Evolutionary conservation across 2,329 filamentous ascomycete genomes (phyloP), one percentile per base, ranked within the genome.

Genomic region (Alternaria consortialis): DNA sequence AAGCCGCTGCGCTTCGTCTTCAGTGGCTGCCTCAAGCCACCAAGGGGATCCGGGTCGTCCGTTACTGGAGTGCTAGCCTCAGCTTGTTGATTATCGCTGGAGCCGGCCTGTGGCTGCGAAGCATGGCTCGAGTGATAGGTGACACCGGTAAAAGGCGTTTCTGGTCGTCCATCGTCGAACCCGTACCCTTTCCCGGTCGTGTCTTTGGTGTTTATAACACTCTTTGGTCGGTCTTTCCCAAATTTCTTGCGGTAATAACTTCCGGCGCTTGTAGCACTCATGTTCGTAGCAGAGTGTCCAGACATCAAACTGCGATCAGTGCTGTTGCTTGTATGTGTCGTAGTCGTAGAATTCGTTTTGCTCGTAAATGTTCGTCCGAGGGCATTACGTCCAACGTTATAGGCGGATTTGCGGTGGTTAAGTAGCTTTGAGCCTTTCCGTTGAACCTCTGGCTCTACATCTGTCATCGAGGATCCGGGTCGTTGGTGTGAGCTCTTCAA

Each of bases 261-360:
- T 55, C 94, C 95, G 15, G 95, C 95, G 79, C 95, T 98, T 15
- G 95, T 98, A 52, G 93, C 92, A 77, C 94, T 98, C 79, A 97
- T 93, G 12, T 87, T 94, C 52, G 94, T 90, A 0, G 95, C 95
- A 54, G 95, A 98, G 53, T 88, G 86, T 3, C 94, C 95, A 77
- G 94, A 98, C 94, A 97, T 97, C 43, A 99, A 79, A 72, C 92
- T 98, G 70, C 90, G 88, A 69, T 90, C 89, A 15, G 93, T 97
- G 65, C 90, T 92, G 40, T 85, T 87, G 65, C 87, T 91, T 60
- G 83, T 83, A 69, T 86, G 86, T 27, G 58, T 60, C n/a, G 84
- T 84, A 29, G 83, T 88, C 1, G 92, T 95, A 5, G 90, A 90
- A 67, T 88, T 93, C 2, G 94, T 97, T 78, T 96, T 97, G 32